phyloP scores from a whole-genome alignment of 495 filamentous ascomycete genomes.

The Lasiosphaeris hirsuta region DNA sequence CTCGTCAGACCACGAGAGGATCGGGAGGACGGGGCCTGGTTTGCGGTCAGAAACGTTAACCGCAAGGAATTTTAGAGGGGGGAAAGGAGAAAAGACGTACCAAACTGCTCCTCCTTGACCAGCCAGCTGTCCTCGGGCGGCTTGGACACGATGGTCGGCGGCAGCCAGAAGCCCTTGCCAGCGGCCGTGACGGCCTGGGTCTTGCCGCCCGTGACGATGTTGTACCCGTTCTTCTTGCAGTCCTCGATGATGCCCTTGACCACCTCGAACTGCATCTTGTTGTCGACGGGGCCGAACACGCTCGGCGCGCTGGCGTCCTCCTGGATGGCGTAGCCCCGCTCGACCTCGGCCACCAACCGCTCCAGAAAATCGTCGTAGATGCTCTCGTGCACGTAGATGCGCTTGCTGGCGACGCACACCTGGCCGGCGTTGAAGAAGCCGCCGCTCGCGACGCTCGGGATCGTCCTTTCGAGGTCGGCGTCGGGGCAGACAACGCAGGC shows the following conservation, averaged over 20 bases:
- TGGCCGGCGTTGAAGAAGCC: conserved; percentile 62
- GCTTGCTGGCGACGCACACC: conserved; percentile 53
- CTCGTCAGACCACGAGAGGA: conserved; percentile 55
- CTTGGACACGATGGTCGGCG: conserved; percentile 48
- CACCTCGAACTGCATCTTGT: conserved; percentile 55
- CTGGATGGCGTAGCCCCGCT: conserved; percentile 44
- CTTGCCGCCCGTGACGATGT: conserved; percentile 40
- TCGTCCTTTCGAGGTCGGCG: conserved; percentile 59
- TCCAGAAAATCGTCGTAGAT: conserved; percentile 62
- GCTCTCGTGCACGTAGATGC: conserved; percentile 65
- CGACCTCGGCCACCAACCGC: conserved; percentile 53
- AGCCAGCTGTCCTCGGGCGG: conserved; percentile 43
- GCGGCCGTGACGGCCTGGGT: conserved; percentile 14
- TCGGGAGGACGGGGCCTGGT: conserved; percentile 52
- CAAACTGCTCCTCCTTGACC: conserved; percentile 51
- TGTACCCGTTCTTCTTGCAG: conserved; percentile 42
- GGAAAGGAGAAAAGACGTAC: conserved; percentile 20
- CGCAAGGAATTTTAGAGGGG: neutral
- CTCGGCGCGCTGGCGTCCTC: conserved; percentile 41
- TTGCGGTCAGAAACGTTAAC: neutral
- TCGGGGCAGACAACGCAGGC: conserved; percentile 62
- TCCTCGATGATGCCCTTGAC: conserved; percentile 47
- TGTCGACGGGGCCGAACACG: conserved; percentile 58
- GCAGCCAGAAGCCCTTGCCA: conserved; percentile 45
- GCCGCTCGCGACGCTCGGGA: conserved; percentile 48